A percentile compares a stretch with the other conserved stretches of the same genome.
Evolutionary conservation across 495 filamentous ascomycete genomes (phyloP).

Genomic region (Staphylotrichum longicolle): DNA sequence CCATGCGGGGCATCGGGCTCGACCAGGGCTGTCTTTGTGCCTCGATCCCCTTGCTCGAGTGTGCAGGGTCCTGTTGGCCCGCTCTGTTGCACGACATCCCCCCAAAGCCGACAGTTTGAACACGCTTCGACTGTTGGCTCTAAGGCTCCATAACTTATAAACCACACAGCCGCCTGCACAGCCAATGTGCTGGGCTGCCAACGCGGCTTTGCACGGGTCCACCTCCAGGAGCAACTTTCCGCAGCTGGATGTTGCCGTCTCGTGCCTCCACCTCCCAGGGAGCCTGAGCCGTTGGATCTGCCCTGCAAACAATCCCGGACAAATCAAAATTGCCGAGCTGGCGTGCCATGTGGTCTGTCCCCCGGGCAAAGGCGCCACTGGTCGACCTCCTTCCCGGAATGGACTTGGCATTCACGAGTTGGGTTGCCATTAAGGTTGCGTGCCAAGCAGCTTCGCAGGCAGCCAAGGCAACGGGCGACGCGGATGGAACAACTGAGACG

Average conservation of each 20-base stretch:
- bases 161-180: background rate
- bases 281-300: slow-evolving; percentile 9
- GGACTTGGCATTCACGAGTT: background rate
- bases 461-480: background rate
- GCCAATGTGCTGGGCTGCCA: background rate
- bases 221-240: slow-evolving; percentile 2
- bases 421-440: background rate
- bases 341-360: background rate
- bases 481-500: background rate
- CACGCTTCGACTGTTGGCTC: no score
- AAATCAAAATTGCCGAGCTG: background rate
- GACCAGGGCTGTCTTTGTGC: no score
- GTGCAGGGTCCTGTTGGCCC: no score
- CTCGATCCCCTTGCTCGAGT: no score
- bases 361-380: background rate
- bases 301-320: background rate
- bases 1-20: no score
- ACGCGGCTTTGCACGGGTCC: background rate
- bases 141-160: no score
- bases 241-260: slow-evolving; percentile 3
- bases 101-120: no score
- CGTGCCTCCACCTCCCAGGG: background rate
- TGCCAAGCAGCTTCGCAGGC: background rate
- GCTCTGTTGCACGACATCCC: no score
- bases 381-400: slow-evolving; percentile 4